phyloP scores from a whole-genome alignment of 345 rosid species.

The Laguncularia racemosa region DNA sequence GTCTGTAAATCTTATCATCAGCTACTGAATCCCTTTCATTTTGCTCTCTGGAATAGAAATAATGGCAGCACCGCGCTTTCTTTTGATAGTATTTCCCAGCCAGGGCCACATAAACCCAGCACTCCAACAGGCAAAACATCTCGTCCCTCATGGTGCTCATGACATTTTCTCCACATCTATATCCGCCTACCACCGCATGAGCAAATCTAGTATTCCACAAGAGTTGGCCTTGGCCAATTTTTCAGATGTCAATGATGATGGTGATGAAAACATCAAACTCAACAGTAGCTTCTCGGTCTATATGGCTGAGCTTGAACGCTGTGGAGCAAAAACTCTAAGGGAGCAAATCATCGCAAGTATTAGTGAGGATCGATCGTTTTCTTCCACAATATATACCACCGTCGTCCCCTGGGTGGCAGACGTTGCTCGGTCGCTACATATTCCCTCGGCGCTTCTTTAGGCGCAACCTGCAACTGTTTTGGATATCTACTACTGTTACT shows the following conservation, averaged over 20 bases:
- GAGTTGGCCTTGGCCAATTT: conserved; percentile 33
- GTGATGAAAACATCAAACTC: conserved; percentile 25
- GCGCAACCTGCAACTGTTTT: conserved; percentile 50
- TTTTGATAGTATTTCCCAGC: conserved; percentile 33
- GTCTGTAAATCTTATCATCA: too few species aligned
- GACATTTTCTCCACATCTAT: conserved; percentile 35
- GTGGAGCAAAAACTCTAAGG: conserved; percentile 24
- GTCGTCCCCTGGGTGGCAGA: conserved; percentile 38
- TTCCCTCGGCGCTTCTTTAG: conserved; percentile 43
- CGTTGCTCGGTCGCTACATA: conserved; percentile 32
- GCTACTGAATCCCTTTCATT: too few species aligned
- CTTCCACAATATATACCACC: conserved; percentile 32
- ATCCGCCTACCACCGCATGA: conserved; percentile 34
- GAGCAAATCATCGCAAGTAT: conserved; percentile 19
- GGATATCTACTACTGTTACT: conserved; percentile 40
- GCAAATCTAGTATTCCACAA: conserved; percentile 8
- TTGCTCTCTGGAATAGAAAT: not conserved
- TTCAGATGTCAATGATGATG: conserved; percentile 46
- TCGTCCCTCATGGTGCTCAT: conserved; percentile 27
- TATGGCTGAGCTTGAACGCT: conserved; percentile 28
- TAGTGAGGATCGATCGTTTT: conserved; percentile 13
- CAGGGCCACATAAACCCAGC: conserved; percentile 62
- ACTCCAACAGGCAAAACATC: conserved; percentile 42
- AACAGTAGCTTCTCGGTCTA: conserved; percentile 12
- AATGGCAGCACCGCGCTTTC: conserved; percentile 3